Evolutionary conservation across 352 stramenopile species (phyloP), one percentile per base, ranked within the genome.

Genomic region (Phytophthora parvispora): DNA sequence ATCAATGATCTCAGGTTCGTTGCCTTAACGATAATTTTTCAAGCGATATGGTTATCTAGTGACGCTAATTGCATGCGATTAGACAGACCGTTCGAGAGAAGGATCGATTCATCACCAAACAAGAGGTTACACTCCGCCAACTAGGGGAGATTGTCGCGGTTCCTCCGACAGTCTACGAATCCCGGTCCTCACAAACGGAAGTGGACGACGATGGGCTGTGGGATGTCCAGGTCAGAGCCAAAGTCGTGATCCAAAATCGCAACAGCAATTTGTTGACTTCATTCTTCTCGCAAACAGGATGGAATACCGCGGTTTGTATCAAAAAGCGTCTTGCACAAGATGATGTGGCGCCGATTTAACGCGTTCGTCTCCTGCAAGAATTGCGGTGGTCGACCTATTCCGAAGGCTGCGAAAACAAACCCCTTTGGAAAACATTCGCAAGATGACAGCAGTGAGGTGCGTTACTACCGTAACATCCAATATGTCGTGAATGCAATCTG

Each of bases 141-240:
- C 57, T 92, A 13, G 75, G 74, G 2, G 69, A 81, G 53, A 72
- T 81, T n/a, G 52, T 60, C 38, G 22, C 67, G 24, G 22, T 70
- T 45, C 9, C 51, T 65, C 43, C 50, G 20, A 28, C 67, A 1
- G 42, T 66, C 2, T 59, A 66, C 6, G 58, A 66, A 4, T 76
- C 63, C 0, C 60, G 47, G 9, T 78, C 70, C 0, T 84, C 81
- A 2, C 84, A 93, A 64, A 93, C 84, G 1, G 67, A 83, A 61
- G 81, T 92, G n/a, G 74, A 90, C 36, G 84, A 92, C 52, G 84
- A 94, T 60, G 87, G 87, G 3, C 71, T 93, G 15, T 93, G 87
- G 87, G 84, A 93, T 54, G 68, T 75, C 22, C 77, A 89, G 71
- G 82, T 88, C 40, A 15, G 25, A 24, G 4, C 5, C 38, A 45